These are phyloP conservation scores for Penicillium lividum DNA, from an alignment of 495 filamentous ascomycete genomes.

Conservation along the genomic window DNA sequence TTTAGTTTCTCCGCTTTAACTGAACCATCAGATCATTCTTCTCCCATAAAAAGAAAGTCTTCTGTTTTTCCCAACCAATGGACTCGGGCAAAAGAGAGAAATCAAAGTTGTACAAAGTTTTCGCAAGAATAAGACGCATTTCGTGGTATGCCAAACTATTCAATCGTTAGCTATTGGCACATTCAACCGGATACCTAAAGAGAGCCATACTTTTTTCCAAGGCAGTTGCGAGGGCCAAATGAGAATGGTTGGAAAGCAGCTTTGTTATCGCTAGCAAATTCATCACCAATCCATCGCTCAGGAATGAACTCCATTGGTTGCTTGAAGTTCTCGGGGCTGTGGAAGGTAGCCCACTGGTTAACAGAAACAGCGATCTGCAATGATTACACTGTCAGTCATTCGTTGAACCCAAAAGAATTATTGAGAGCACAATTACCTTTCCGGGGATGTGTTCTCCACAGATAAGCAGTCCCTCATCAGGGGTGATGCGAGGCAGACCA, in stretches of 20 bases:
- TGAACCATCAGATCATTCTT: conserved; percentile 1
- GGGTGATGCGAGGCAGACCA: conserved; percentile 45
- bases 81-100: neutral
- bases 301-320: conserved; percentile 50
- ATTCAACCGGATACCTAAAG: too few relatives aligned
- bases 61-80: neutral
- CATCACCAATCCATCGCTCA: conserved; percentile 49
- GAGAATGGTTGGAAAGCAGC: conserved; percentile 55
- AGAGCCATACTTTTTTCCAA: conserved; percentile 54
- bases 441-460: conserved; percentile 44
- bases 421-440: conserved; percentile 19
- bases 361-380: conserved; percentile 50
- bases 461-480: conserved; percentile 47
- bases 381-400: neutral
- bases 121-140: conserved; percentile 4
- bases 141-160: conserved; percentile 10
- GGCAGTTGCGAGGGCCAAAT: conserved; percentile 60
- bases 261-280: conserved; percentile 43
- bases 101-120: conserved; percentile 1
- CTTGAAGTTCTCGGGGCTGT: conserved; percentile 43
- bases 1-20: neutral
- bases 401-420: too few relatives aligned
- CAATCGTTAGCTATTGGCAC: neutral
- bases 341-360: conserved; percentile 45
- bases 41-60: neutral